These are phyloP conservation scores for Teratosphaeria epicoccoides DNA, from an alignment of 2,329 filamentous ascomycete genomes.

Conservation along the genomic window DNA sequence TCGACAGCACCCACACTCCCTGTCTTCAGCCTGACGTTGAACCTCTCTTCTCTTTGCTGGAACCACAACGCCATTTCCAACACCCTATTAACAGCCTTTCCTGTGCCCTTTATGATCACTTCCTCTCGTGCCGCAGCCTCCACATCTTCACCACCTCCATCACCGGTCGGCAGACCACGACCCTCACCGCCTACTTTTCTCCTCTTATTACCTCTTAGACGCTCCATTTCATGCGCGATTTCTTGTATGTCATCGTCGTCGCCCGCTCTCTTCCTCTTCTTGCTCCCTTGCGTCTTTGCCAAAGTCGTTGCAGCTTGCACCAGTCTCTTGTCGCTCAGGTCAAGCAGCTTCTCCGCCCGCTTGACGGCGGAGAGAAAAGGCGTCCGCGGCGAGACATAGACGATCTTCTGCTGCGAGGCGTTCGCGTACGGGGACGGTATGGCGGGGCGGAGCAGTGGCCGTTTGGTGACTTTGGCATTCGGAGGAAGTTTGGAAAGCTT, in stretches of 20 bases:
- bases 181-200: conserved; percentile 12
- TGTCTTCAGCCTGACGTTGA: conserved; percentile 49
- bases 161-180: conserved; percentile 14
- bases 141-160: conserved; percentile 20
- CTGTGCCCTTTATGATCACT: conserved; percentile 54
- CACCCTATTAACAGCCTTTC: conserved; percentile 54
- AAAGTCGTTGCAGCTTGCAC: conserved; percentile 31
- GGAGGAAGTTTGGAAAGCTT: not conserved
- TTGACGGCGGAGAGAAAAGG: conserved; percentile 59
- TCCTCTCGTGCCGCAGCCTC: conserved; percentile 34
- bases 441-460: conserved; percentile 48
- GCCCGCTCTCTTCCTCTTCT: conserved; percentile 3
- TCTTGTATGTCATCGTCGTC: conserved; percentile 22
- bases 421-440: conserved; percentile 44
- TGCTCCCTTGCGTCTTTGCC: conserved; percentile 15
- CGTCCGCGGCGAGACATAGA: conserved; percentile 56
- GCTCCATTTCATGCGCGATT: conserved; percentile 28
- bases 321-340: conserved; percentile 43
- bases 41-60: conserved; percentile 46
- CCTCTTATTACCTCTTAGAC: conserved; percentile 18
- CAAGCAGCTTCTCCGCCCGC: conserved; percentile 53
- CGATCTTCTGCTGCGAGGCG: conserved; percentile 40
- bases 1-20: conserved; percentile 56
- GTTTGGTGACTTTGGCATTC: conserved; percentile 43
- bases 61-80: conserved; percentile 56